Base-by-base conservation (phyloP, 2,329 filamentous ascomycete species). In the Nannizziopsis arthrosporioides region DNA sequence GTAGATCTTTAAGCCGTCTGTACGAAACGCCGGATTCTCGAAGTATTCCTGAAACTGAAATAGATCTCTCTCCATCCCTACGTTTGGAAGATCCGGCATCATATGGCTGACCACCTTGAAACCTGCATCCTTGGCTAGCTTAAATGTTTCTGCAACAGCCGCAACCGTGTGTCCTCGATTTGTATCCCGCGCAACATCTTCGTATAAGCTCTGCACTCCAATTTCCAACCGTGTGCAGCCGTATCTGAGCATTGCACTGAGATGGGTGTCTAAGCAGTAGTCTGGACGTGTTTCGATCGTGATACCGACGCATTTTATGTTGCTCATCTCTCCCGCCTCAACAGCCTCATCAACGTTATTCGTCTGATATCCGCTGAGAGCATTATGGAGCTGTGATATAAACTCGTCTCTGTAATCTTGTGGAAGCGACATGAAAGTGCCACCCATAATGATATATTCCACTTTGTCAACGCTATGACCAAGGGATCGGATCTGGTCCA, bases 61-160 rank as follows among this genome's bases (percentile, higher is more conserved):
- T 38, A 98, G 74, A 63, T 98, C 92, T 59, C 92, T 83, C 68
- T 98, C 93, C 85, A 96, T 94, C 49, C 92, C 92, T 2, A 98
- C 92, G 59, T 98, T 98, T 2, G 92, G 92, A 42, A 98, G 70
- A 63, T 98, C 92, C 1, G 92, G 92, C 92, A 98, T 98, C 92
- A 98, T 98, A 69, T 98, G 92, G 56, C 86, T 94, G 53, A 98
- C 92, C 0, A 98, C 92, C 67, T 98, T 98, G 76, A 94, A 98
- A 0, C 92, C 92, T 5, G 93, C 88, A 65, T 98, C 93, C 68
- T 98, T 98, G 54, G 92, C 81, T n/a, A 95, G 74, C 56, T 85
- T 93, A 64, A 98, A 98, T 0, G 92, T 98, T 68, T 98, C 89
- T 27, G 88, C 90, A 0, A 98, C 92, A 1, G 93, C 80, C 5